Base-by-base conservation (phyloP, 1,284 basidiomycete genomes). In the Cutaneotrichosporon cyanovorans region DNA sequence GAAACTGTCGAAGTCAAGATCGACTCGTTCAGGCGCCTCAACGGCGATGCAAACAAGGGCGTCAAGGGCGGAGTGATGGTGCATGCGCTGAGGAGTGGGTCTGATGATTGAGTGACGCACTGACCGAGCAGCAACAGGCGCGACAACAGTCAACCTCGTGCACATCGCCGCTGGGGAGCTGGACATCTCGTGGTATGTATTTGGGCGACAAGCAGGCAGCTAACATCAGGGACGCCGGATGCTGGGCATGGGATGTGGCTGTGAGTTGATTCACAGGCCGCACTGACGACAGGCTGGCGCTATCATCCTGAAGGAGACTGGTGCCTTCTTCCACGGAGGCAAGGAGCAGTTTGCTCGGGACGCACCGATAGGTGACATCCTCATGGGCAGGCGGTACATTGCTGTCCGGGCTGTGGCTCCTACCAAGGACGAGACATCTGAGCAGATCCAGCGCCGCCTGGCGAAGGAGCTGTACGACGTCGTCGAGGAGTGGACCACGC, bases 231-330 rank as follows among this genome's bases (percentile, higher is more conserved):
- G 66, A 69, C 38, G 62, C 62, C 0, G 66, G 65, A 16, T 62
- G 59, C 40, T 65, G 57, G 46, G 80, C 87, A 12, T 91, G 87
- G 87, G 87, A 91, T 65, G 83, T 90, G 43, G 87, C 84, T 58
- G 87, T 79, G 56, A 62, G 77, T 71, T 31, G 25, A 7, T 2
- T 4, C 20, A 9, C 40, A 30, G 34, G 9, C n/a, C 7, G 18
- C n/a, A 28, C 40, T 41, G 28, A 37, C 23, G 61, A 1, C 66
- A 83, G 75, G 83, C 92, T 1, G 92, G 89, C 0, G 80, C 87
- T 4, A 83, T 95, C 53, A 92, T 97, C 54, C 84, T 87, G 0
- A 79, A 87, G 55, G 92, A 95, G 66, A 85, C 89, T 0, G 90
- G 90, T 2, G 80, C 84, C 16, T 74, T 84, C 42, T 81, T 87